Conservation (phyloP, 2,329 filamentous ascomycete species). For the Ophiostoma triangulosporum region DNA sequence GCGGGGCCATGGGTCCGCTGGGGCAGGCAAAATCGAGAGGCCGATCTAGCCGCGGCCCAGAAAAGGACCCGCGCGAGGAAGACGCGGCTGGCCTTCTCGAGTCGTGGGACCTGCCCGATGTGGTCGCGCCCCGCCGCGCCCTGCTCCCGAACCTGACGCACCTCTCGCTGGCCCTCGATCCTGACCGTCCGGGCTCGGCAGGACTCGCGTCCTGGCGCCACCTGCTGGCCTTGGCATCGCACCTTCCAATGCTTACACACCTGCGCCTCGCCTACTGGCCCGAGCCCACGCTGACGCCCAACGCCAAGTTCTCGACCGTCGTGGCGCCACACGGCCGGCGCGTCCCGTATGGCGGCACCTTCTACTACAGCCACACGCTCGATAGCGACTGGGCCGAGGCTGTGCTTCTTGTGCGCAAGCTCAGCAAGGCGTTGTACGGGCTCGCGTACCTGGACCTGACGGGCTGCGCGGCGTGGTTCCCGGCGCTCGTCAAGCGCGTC, state of each 20-base stretch:
- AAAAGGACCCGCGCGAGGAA: not conserved
- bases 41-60: not conserved
- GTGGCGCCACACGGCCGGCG: constrained; percentile 28
- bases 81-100: constrained; percentile 24
- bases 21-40: not conserved
- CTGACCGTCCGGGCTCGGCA: constrained; percentile 13
- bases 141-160: constrained; percentile 46
- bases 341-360: constrained; percentile 41
- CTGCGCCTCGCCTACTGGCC: constrained; percentile 51
- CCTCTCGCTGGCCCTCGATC: constrained; percentile 41
- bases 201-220: constrained; percentile 41
- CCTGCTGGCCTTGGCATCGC: constrained; percentile 38
- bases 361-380: constrained; percentile 42
- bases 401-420: constrained; percentile 37
- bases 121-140: constrained; percentile 21
- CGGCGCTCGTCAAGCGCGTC: constrained; percentile 29
- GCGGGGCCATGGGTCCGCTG: not conserved
- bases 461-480: constrained; percentile 43
- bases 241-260: constrained; percentile 42
- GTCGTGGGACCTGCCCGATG: constrained; percentile 33
- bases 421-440: constrained; percentile 41
- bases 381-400: constrained; percentile 49
- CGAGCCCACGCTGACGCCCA: constrained; percentile 42
- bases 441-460: constrained; percentile 49
- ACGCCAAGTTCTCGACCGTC: constrained; percentile 35